A percentile compares a stretch with the other conserved stretches of the same genome.
These are phyloP conservation scores for Centrapalus pauciflorus DNA, from an alignment of 129 eudicot genomes.

Conservation along the genomic window DNA sequence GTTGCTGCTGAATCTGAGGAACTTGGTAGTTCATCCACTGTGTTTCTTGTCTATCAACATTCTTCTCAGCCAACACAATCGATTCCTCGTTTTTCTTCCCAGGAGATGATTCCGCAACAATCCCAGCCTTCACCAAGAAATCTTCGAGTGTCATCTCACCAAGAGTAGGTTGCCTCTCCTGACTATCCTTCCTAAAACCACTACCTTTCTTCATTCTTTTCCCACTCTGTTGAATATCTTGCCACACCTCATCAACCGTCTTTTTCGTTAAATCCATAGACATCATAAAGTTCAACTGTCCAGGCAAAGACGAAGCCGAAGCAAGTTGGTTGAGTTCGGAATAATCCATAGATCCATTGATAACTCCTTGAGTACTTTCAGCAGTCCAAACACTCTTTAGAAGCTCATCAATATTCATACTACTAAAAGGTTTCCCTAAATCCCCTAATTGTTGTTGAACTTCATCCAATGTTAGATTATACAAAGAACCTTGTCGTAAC, in stretches of 20 bases:
- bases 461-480: slow-evolving; percentile 72
- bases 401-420: slow-evolving; percentile 89
- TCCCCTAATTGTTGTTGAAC: slow-evolving; percentile 79
- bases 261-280: slow-evolving; percentile 56
- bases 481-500: slow-evolving; percentile 52
- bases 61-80: slow-evolving; percentile 17
- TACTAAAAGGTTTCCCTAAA: slow-evolving; percentile 70
- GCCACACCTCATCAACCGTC: slow-evolving; percentile 93
- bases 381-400: slow-evolving; percentile 56
- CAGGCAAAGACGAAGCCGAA: slow-evolving; percentile 30
- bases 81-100: slow-evolving; percentile 29
- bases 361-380: slow-evolving; percentile 42
- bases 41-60: slow-evolving; percentile 32
- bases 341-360: slow-evolving; percentile 6
- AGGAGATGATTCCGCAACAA: slow-evolving; percentile 47
- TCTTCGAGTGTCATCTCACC: slow-evolving; percentile 96
- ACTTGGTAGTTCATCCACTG: slow-evolving; percentile 57
- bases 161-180: slow-evolving; percentile 53
- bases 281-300: slow-evolving; percentile 15
- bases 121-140: slow-evolving; percentile 80
- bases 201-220: slow-evolving; percentile 23
- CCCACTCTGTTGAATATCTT: slow-evolving; percentile 63
- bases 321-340: slow-evolving; percentile 32
- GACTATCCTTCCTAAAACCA: slow-evolving; percentile 22
- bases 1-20: slow-evolving; percentile 28